These are phyloP conservation scores for Monilinia fructigena DNA, from an alignment of 2,329 filamentous ascomycete genomes.

Conservation along the genomic window DNA sequence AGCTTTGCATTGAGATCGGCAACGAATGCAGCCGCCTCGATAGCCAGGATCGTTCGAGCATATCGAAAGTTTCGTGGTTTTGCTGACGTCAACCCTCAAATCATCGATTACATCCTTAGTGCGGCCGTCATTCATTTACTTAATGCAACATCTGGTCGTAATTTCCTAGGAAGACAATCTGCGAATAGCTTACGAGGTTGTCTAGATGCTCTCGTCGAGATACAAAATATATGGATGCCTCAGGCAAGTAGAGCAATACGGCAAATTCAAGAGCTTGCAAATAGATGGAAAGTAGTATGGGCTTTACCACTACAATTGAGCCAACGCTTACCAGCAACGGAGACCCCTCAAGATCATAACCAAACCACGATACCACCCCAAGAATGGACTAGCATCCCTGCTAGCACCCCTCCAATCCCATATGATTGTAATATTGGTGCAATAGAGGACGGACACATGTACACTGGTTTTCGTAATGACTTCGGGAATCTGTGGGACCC, in stretches of 20 bases:
- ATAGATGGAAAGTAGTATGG: constrained; percentile 6
- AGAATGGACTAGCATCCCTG: too few species aligned
- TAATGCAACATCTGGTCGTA: constrained; percentile 4
- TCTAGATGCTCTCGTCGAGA: not conserved
- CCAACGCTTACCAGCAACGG: not conserved
- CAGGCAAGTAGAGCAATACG: constrained; percentile 9
- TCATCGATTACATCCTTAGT: constrained; percentile 4
- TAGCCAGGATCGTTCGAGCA: constrained; percentile 7
- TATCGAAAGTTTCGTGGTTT: constrained; percentile 9
- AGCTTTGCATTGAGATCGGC: constrained; percentile 11
- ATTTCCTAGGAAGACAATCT: constrained; percentile 13
- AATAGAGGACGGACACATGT: not conserved
- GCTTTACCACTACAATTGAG: not conserved
- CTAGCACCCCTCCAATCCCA: not conserved
- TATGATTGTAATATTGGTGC: not conserved
- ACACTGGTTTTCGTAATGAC: not conserved
- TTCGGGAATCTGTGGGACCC: not conserved
- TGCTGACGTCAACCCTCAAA: not conserved
- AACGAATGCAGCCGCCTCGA: constrained; percentile 3
- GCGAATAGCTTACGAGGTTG: constrained; percentile 2
- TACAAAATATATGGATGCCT: constrained; percentile 2
- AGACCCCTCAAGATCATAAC: not conserved
- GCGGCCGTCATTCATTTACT: constrained; percentile 6
- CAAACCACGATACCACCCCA: not conserved
- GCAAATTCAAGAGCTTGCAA: constrained; percentile 9